Base-by-base conservation (phyloP, 371 early-diverging fungal species). In the Apophysomyces elegans region DNA sequence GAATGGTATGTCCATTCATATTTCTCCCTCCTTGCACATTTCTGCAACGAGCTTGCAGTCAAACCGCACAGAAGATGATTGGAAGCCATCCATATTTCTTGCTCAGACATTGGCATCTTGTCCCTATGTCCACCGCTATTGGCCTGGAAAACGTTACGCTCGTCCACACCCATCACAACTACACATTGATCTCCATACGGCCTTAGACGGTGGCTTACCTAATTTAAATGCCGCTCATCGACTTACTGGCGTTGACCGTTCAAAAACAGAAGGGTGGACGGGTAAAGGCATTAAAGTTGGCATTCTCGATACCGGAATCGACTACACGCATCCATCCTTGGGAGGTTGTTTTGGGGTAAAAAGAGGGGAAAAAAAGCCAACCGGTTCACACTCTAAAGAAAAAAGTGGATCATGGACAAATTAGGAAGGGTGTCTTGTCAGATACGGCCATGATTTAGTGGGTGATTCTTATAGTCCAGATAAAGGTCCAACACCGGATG, bases 241-340 rank as follows among this genome's bases (percentile, higher is more conserved):
- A 4, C 35, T 66, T 38, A 70, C 70, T 13, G 66, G 66, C 35
- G 70, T 70, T 1, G 63, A 65, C 36, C 41, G 12, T 32, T 58
- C 37, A 8, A 56, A 38, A 39, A 32, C 54, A 12, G 26, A 12
- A 14, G 60, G 63, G 8, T 65, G 36, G 18, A 41, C 62, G 0
- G 70, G 70, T 6, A 39, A 62, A 41, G 70, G 70, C 4, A 58
- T 70, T 39, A 65, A 65, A 16, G 37, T 70, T 12, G 70, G 59
- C 5, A 62, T 70, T 21, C 50, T 67, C 12, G 67, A 67, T 50
- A 62, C 80, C 43, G 79, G 80, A 16, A 78, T 90, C 21, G 88
- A 90, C 71, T 91, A 88, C 70, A 82, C 78, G 13, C 90, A 90
- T 69, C 89, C 90, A 45, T 89, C 90, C 7, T 74, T 91, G 58